phyloP scores from a whole-genome alignment of 495 filamentous ascomycete species.

The Sordaria brevicollis region DNA sequence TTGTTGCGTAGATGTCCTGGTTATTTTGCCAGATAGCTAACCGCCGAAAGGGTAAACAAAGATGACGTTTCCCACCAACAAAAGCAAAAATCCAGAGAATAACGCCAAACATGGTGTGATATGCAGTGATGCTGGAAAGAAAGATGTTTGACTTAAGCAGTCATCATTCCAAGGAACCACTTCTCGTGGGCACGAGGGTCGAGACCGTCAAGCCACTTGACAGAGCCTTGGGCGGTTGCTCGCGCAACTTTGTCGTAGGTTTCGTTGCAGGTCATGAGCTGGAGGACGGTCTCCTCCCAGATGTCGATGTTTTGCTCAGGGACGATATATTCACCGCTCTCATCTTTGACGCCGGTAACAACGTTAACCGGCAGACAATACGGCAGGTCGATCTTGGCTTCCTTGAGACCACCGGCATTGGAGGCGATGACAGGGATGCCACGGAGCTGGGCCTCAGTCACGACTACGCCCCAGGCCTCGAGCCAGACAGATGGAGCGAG shows the following conservation, averaged over 20 bases:
- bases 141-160: neutral
- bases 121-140: neutral
- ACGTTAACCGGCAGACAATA: conserved; percentile 19
- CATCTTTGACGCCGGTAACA: conserved; percentile 12
- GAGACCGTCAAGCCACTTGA: conserved; percentile 12
- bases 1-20: neutral
- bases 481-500: conserved; percentile 21
- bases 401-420: conserved; percentile 18
- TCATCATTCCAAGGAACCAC: conserved; percentile 19
- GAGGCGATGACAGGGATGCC: conserved; percentile 24
- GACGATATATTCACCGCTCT: conserved; percentile 17
- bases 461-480: conserved; percentile 23
- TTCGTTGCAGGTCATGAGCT: conserved; percentile 10
- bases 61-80: neutral
- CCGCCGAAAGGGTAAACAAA: neutral
- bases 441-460: conserved; percentile 23
- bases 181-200: conserved; percentile 16
- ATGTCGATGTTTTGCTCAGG: conserved; percentile 15
- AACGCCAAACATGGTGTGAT: neutral
- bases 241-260: conserved; percentile 8
- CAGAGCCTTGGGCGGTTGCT: conserved; percentile 6
- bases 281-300: conserved; percentile 11
- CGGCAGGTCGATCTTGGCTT: conserved; percentile 20
- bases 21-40: neutral
- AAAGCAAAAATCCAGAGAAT: neutral